Evolutionary conservation across 176 grass and related monocot species (phyloP).

Genomic region (Hyparrhenia diplandra): DNA sequence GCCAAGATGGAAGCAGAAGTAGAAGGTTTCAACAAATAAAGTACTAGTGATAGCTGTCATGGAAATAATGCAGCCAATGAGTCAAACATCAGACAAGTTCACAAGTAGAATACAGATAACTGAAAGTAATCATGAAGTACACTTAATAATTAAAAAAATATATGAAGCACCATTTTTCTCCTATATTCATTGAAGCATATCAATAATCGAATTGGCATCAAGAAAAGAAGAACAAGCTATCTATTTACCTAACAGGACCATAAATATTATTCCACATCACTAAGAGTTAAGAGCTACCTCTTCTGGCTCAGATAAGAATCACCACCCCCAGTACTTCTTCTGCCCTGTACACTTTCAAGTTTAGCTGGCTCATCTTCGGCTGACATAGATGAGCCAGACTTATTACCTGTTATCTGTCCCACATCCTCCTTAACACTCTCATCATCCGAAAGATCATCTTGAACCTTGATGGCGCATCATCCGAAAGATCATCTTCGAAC

Average conservation of each 20-base stretch:
- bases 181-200: background rate
- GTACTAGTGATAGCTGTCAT: background rate
- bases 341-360: conserved; percentile 4
- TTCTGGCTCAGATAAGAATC: conserved; percentile 89
- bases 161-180: background rate
- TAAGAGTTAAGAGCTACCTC: conserved; percentile 48
- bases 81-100: conserved; percentile 10
- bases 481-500: conserved; percentile 52
- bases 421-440: conserved; percentile 33
- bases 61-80: background rate
- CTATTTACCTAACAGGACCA: background rate
- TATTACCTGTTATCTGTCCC: conserved; percentile 3
- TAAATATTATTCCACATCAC: background rate
- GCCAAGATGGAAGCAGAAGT: conserved; percentile 8
- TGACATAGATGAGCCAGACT: conserved; percentile 8
- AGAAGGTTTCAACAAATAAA: background rate
- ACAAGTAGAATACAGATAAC: background rate
- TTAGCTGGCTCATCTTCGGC: conserved; percentile 32
- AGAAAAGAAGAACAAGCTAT: background rate
- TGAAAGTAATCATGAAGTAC: background rate
- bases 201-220: background rate
- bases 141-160: conserved; percentile 1
- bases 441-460: too few relatives aligned
- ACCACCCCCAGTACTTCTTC: conserved; percentile 17
- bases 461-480: too few relatives aligned